Evolutionary conservation across 1,139 yeast genomes (phyloP), one percentile per base, ranked within the genome.

Genomic region (Hanseniaspora uvarum): DNA sequence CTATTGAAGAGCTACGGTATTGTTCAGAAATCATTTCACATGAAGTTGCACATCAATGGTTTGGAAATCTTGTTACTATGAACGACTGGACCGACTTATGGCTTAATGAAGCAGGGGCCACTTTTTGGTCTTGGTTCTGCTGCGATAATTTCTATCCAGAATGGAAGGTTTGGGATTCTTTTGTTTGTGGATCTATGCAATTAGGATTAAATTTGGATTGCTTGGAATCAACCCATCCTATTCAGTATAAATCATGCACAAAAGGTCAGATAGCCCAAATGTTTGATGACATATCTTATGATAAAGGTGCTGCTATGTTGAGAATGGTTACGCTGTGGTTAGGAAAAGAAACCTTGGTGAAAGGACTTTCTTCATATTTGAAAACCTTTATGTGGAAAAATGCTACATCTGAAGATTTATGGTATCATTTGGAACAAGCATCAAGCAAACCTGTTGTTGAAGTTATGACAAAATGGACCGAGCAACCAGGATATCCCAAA

Each of bases 11-110:
- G 62, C 80, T 81, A 68, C 80, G 80, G 63, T 80, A 86, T 61
- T 94, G 86, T 12, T 86, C 92, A 16, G 89, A 86, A 66, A 95
- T 86, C 40, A 87, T 86, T 46, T 86, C 83, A 67, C 95, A 86
- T 71, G 95, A 86, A 70, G 74, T 86, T 64, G 95, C 95, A 23
- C 95, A 86, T 67, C 95, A 86, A 70, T 86, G 95, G 95, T 86
- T 86, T 67, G 95, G 95, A 59, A 83, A 86, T 69, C 73, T 86
- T 63, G 95, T 86, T 56, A 86, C 95, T 58, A 86, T 86, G 95
- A 85, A 85, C 62, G 86, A 92, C 87, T 86, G 95, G 95, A 94
- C 86, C 67, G 94, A 86, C 57, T 76, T 86, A 59, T 86, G 94
- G 94, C 76, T 86, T 60, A 86, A 86, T 68, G 95, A 86, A 70